Evolutionary conservation across 2,329 filamentous ascomycete genomes (phyloP).

Genomic region (Aspergillus sp.): DNA sequence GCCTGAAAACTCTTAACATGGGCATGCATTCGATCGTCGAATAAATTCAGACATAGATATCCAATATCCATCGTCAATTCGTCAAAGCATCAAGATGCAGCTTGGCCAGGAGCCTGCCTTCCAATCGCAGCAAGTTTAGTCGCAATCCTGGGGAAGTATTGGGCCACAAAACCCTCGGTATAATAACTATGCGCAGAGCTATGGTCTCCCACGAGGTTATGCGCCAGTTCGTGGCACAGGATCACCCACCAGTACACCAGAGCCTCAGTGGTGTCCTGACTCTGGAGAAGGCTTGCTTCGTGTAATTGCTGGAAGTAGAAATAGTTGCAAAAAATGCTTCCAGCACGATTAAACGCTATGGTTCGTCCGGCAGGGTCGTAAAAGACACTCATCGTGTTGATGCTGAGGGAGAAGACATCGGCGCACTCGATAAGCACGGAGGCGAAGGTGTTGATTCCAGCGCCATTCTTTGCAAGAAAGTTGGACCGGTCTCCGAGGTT

Average conservation of each 20-base stretch:
- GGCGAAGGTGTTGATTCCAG: constrained; percentile 63
- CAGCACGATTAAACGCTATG: constrained; percentile 85
- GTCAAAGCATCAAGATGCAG: not conserved
- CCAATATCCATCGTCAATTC: not conserved
- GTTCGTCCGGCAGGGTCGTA: constrained; percentile 71
- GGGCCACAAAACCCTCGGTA: constrained; percentile 70
- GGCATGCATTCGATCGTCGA: not conserved
- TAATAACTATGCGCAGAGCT: constrained; percentile 76
- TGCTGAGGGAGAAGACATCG: constrained; percentile 63
- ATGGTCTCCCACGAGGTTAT: constrained; percentile 79
- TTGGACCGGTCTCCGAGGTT: constrained; percentile 43
- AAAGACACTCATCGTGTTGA: constrained; percentile 72
- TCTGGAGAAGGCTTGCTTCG: constrained; percentile 41
- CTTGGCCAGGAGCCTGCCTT: not conserved
- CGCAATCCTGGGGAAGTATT: constrained; percentile 69
- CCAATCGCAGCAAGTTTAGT: constrained; percentile 39
- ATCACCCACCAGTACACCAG: constrained; percentile 89
- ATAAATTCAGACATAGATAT: not conserved
- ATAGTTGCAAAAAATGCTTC: constrained; percentile 90
- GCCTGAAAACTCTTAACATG: no score
- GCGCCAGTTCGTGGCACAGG: constrained; percentile 90
- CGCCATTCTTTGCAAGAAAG: constrained; percentile 58
- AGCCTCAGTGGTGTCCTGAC: constrained; percentile 56
- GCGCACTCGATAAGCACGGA: constrained; percentile 62
- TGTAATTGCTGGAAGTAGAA: constrained; percentile 80